A percentile compares a stretch with the other conserved stretches of the same genome.
Conservation (phyloP, 805 yeast genomes). For the Clavispora phyllophila region DNA sequence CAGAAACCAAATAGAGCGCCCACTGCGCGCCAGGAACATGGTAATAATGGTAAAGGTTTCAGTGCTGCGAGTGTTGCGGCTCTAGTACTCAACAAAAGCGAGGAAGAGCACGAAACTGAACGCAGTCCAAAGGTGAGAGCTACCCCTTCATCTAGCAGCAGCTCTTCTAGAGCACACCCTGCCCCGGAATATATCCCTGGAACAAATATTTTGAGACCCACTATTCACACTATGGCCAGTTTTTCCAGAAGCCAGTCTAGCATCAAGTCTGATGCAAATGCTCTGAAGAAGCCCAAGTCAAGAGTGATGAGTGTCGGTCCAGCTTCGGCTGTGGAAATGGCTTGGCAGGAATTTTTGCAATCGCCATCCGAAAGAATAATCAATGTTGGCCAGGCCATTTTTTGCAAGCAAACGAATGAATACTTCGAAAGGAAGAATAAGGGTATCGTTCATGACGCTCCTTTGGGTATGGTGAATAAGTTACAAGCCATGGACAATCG, state of each 20-base stretch:
- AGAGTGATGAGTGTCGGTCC: constrained; percentile 39
- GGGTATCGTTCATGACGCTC: constrained; percentile 57
- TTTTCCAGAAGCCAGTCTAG: constrained; percentile 9
- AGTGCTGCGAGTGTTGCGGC: constrained; percentile 40
- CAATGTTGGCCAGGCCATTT: constrained; percentile 21
- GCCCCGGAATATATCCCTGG: constrained; percentile 53
- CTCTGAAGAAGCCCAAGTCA: constrained; percentile 18
- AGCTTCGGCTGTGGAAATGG: constrained; percentile 48
- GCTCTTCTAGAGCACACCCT: constrained; percentile 23
- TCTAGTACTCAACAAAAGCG: constrained; percentile 29
- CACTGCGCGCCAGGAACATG: neutral
- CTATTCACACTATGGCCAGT: constrained; percentile 33
- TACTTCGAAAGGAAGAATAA: constrained; percentile 51
- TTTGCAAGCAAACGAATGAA: constrained; percentile 41
- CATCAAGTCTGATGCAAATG: neutral
- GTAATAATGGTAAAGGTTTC: constrained; percentile 9
- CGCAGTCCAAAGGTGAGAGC: neutral
- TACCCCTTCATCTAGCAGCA: constrained; percentile 2
- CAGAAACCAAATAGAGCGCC: neutral
- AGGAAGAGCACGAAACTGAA: constrained; percentile 4
- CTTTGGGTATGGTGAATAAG: constrained; percentile 38
- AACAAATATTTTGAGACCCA: constrained; percentile 52
- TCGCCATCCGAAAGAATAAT: constrained; percentile 55
- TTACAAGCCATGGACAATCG: constrained; percentile 16
- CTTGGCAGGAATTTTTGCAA: constrained; percentile 52